Evolutionary conservation across 176 grass and related monocot genomes (phyloP).

Genomic region (Oryza meyeriana): DNA sequence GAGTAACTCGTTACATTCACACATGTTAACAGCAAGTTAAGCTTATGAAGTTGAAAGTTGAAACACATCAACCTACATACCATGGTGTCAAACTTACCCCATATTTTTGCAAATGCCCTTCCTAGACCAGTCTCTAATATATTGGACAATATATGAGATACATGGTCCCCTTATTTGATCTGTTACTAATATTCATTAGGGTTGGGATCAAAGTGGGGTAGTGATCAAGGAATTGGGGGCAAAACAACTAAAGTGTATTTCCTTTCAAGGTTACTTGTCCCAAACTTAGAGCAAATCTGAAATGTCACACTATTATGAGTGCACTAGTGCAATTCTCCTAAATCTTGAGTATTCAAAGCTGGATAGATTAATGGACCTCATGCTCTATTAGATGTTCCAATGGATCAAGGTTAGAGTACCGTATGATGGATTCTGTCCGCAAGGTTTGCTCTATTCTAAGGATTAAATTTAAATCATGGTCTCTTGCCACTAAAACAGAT

Average conservation of each 20-base stretch:
- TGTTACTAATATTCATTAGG: not conserved
- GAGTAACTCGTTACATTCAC: not conserved
- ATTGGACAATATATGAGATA: not conserved
- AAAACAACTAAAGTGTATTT: not conserved
- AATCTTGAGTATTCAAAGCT: not conserved
- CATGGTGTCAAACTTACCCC: not conserved
- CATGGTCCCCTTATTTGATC: not conserved
- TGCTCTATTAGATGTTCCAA: not conserved
- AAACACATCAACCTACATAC: not conserved
- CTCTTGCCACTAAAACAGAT: not conserved
- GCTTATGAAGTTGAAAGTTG: not conserved
- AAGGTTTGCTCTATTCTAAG: not conserved
- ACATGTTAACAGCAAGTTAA: slow-evolving; percentile 12
- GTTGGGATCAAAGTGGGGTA: not conserved
- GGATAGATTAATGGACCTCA: not conserved
- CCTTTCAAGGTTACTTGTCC: not conserved
- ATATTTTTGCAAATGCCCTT: not conserved
- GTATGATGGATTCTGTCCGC: not conserved
- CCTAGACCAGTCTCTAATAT: not conserved
- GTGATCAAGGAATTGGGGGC: not conserved
- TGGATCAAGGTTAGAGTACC: not conserved
- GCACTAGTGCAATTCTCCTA: not conserved
- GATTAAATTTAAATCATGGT: slow-evolving; percentile 1
- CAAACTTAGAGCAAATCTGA: slow-evolving; percentile 14
- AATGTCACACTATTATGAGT: not conserved